These are phyloP conservation scores for Acer yangbiense DNA, from an alignment of 345 rosid species.

Conservation along the genomic window DNA sequence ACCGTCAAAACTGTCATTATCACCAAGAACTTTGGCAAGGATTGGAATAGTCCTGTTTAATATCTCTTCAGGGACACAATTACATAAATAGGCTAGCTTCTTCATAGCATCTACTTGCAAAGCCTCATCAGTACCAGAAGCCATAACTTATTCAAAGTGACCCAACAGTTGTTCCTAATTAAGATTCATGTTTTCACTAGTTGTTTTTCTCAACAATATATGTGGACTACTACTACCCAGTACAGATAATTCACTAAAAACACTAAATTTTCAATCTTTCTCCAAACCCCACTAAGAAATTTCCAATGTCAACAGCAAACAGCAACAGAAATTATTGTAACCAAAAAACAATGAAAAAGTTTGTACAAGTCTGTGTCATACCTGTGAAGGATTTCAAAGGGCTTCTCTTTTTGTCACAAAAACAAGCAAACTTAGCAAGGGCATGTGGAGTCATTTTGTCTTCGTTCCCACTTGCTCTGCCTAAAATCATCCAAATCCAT, in stretches of 20 bases:
- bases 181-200: slow-evolving; percentile 5
- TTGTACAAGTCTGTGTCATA: no score
- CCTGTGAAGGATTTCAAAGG: no score
- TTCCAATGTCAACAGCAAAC: background rate
- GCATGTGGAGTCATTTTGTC: no score
- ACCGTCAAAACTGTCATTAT: slow-evolving; percentile 18
- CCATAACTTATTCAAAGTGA: slow-evolving; percentile 37
- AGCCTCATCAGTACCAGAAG: slow-evolving; percentile 35
- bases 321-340: slow-evolving; percentile 26
- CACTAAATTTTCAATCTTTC: background rate
- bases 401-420: no score
- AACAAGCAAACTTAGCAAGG: no score
- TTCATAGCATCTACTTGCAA: slow-evolving; percentile 38
- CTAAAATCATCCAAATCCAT: no score
- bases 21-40: slow-evolving; percentile 38
- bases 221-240: slow-evolving; percentile 21
- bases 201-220: slow-evolving; percentile 2
- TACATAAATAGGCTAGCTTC: slow-evolving; percentile 38
- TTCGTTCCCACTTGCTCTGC: no score
- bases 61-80: slow-evolving; percentile 33
- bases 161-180: slow-evolving; percentile 49
- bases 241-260: background rate
- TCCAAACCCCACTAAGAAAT: background rate
- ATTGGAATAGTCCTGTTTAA: slow-evolving; percentile 38
- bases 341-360: no score